phyloP scores from a whole-genome alignment of 78 protist species.

The Dictyostelium purpureum region DNA sequence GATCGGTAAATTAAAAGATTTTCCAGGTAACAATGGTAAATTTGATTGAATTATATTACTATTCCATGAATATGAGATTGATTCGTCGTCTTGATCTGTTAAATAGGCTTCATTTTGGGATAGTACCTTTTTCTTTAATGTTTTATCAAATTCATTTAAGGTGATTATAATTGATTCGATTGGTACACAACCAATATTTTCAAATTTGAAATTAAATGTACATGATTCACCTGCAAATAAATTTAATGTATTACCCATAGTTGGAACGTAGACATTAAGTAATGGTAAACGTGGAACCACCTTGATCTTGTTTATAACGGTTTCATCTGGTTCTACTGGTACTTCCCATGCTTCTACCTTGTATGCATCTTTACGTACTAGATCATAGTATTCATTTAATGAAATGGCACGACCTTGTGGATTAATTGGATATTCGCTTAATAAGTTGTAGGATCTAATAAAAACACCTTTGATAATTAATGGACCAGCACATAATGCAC shows the following conservation, averaged over 20 bases:
- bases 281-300: slow-evolving; percentile 32
- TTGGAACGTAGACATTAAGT: slow-evolving; percentile 1
- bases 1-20: slow-evolving; percentile 26
- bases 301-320: slow-evolving; percentile 2
- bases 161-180: slow-evolving; percentile 20
- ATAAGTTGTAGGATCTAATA: slow-evolving; percentile 36
- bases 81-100: slow-evolving; percentile 27
- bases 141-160: slow-evolving; percentile 39
- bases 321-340: background rate
- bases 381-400: slow-evolving; percentile 4
- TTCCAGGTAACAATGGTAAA: slow-evolving; percentile 54
- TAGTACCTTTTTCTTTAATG: background rate
- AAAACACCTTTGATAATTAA: slow-evolving; percentile 65
- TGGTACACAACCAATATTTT: slow-evolving; percentile 15
- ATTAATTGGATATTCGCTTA: slow-evolving; percentile 58
- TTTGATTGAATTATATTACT: background rate
- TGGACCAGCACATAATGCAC: slow-evolving; percentile 48
- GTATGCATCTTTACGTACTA: slow-evolving; percentile 22
- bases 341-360: slow-evolving; percentile 13
- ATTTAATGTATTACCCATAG: slow-evolving; percentile 21
- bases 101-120: background rate
- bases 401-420: slow-evolving; percentile 50
- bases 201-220: background rate
- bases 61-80: slow-evolving; percentile 30
- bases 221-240: slow-evolving; percentile 37